Evolutionary conservation across 768 basidiomycete genomes (phyloP).

Genomic region (Tulasnella sp.): DNA sequence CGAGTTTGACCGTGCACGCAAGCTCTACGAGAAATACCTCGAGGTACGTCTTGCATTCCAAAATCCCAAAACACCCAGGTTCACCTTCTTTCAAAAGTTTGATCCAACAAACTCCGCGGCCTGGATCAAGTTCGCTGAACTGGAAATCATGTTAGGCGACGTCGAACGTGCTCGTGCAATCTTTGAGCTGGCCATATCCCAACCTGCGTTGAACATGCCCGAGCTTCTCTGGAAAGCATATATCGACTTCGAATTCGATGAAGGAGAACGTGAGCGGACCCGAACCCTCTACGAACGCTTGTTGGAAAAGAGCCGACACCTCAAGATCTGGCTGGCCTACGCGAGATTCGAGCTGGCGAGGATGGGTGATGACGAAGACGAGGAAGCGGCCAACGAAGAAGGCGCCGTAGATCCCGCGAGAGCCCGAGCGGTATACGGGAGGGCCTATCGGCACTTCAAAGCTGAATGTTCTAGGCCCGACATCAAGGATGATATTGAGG

Average conservation of each 20-base stretch:
- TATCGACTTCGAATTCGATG: slow-evolving; percentile 91
- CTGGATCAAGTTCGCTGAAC: slow-evolving; percentile 93
- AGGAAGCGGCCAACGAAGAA: slow-evolving; percentile 38
- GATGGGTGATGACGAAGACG: slow-evolving; percentile 59
- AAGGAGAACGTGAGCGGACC: slow-evolving; percentile 78
- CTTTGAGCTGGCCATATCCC: slow-evolving; percentile 81
- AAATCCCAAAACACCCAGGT: not conserved
- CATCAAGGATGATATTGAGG: slow-evolving; percentile 1
- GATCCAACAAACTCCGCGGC: slow-evolving; percentile 84
- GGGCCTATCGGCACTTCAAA: slow-evolving; percentile 81
- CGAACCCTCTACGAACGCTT: slow-evolving; percentile 83
- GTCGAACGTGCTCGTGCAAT: slow-evolving; percentile 81
- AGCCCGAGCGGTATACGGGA: slow-evolving; percentile 71
- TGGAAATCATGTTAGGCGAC: slow-evolving; percentile 80
- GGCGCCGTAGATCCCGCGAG: slow-evolving; percentile 47
- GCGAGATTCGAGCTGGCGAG: slow-evolving; percentile 82
- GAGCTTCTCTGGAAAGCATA: slow-evolving; percentile 91
- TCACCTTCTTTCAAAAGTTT: slow-evolving; percentile 36
- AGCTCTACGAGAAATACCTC: slow-evolving; percentile 85
- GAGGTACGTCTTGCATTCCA: slow-evolving; percentile 41
- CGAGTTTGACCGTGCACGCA: slow-evolving; percentile 90
- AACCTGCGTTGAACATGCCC: slow-evolving; percentile 82
- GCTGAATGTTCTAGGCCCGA: slow-evolving; percentile 19
- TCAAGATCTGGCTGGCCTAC: slow-evolving; percentile 95
- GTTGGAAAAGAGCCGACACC: slow-evolving; percentile 73